Evolutionary conservation across 805 yeast genomes (phyloP), one percentile per base, ranked within the genome.

Genomic region (Cyberlindnera veronae): DNA sequence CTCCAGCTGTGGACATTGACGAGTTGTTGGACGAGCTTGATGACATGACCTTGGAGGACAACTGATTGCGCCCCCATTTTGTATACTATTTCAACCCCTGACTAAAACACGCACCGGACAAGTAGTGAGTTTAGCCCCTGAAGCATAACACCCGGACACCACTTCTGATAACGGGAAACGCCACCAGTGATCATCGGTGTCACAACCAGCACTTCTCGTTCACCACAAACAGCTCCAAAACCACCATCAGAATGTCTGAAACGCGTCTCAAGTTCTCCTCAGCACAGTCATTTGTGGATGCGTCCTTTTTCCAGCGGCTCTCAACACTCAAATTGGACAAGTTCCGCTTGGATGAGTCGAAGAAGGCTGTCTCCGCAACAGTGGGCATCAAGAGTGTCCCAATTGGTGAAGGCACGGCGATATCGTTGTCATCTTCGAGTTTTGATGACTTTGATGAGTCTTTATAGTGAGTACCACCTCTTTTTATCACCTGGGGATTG

Each of bases 1-100:
- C 88, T 24, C 97, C 98, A 35, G 83, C 76, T 51, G 85, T 93
- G 53, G 88, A 81, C 45, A 79, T 93, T 42, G 96, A 90, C 58
- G 98, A 93, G 67, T 73, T 93, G 54, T 72, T 93, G 66, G 98
- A 93, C 55, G 99, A 93, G 61, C 72, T 93, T 55, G 97, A 89
- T 54, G 96, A 85, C 43, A 83, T 90, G 95, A 86, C 86, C 21
- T 71, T 90, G 61, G 89, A 82, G 29, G 87, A 77, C 49, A 57
- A 55, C 19, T 33, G 32, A 27, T 8, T 4, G 5, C 4, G n/a
- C n/a, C n/a, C 15, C 20, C n/a, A 15, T 28, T 24, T 17, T 14
- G 19, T 20, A n/a, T 23, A 12, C 17, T 17, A 27, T 17, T 24
- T 13, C 6, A 10, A 26, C 14, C 13, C 11, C n/a, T n/a, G n/a